phyloP scores from a whole-genome alignment of 2,329 filamentous ascomycete genomes.

The Coniochaeta sp. region DNA sequence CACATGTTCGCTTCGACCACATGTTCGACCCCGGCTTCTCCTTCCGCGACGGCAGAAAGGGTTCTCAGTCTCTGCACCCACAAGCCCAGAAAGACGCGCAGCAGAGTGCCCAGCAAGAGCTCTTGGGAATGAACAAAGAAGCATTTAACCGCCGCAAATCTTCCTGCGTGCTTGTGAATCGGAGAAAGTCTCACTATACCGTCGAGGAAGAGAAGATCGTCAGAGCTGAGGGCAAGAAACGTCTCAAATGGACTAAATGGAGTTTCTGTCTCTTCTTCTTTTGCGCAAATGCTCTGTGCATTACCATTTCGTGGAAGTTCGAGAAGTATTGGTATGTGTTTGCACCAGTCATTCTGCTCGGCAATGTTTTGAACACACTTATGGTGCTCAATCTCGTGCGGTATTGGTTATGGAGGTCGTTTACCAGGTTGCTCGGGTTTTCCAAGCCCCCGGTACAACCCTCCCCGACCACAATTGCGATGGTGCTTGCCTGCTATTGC shows the following conservation, averaged over 20 bases:
- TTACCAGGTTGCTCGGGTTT: background rate
- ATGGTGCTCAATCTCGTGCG: constrained; percentile 1
- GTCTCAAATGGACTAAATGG: background rate
- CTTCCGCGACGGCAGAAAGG: background rate
- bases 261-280: background rate
- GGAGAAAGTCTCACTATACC: background rate
- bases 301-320: background rate
- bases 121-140: background rate
- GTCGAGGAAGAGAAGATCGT: background rate
- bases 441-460: background rate
- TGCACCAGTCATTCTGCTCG: background rate
- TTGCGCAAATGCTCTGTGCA: background rate
- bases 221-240: background rate
- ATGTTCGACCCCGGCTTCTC: background rate
- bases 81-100: background rate
- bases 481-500: background rate
- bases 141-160: background rate
- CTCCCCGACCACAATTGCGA: background rate
- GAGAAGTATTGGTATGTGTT: constrained; percentile 1
- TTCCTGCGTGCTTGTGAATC: background rate
- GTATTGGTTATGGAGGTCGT: background rate
- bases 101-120: background rate
- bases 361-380: background rate
- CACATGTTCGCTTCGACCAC: background rate
- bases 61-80: background rate